Conservation (phyloP, 257 asterid species). For the Pogostemon cablin region DNA sequence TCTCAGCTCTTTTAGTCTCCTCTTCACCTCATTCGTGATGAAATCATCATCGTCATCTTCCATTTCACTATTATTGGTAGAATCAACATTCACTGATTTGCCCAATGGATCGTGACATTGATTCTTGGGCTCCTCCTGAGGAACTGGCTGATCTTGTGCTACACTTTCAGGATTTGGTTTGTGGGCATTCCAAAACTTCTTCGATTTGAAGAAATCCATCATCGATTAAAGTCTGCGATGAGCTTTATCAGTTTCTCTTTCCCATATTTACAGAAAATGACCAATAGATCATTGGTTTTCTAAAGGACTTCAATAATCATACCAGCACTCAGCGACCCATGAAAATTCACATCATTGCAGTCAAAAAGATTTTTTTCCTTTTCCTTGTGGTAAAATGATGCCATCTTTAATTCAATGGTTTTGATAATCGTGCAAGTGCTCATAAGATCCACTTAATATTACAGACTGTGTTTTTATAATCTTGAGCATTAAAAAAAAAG, state of each 20-base stretch:
- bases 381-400: background rate
- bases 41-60: constrained; percentile 96
- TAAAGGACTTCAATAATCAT: too few relatives aligned
- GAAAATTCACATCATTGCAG: constrained; percentile 13
- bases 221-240: constrained; percentile 8
- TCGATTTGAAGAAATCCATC: constrained; percentile 81
- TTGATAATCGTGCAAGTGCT: background rate
- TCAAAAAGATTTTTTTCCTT: constrained; percentile 1
- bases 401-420: constrained; percentile 14
- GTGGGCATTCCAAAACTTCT: constrained; percentile 62
- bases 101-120: constrained; percentile 44
- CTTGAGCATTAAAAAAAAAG: background rate
- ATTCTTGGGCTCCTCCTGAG: constrained; percentile 54
- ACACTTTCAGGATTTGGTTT: constrained; percentile 51
- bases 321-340: background rate
- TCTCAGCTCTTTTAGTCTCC: constrained; percentile 89
- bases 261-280: constrained; percentile 16
- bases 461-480: constrained; percentile 7
- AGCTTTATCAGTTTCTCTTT: constrained; percentile 14
- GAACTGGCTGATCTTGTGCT: constrained; percentile 50
- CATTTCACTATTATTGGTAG: constrained; percentile 51
- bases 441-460: constrained; percentile 36
- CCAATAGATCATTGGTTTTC: constrained; percentile 18
- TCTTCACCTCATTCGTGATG: constrained; percentile 87
- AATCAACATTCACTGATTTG: constrained; percentile 54